Base-by-base conservation (phyloP, 2,329 filamentous ascomycete genomes). In the Penicillium sp. region DNA sequence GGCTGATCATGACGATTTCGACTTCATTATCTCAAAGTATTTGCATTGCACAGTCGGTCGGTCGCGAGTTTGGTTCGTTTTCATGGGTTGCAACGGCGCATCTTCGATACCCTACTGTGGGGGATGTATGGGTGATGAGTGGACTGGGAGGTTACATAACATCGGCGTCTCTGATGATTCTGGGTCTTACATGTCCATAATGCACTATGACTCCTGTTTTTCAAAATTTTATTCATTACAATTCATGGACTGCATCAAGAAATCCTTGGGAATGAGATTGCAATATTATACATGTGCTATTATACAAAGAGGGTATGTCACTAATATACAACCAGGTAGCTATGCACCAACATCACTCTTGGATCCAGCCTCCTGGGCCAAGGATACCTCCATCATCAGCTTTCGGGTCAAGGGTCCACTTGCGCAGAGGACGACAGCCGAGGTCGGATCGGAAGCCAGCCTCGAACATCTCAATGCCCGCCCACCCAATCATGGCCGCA, bases 401-500 rank as follows among this genome's bases (percentile, higher is more conserved):
- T 28, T 66, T 64, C 1, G 83, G 75, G 69, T 93, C 90, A 71
- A 95, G 81, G 2, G 85, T 79, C 91, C 91, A 96, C 69, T 86
- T 89, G 44, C 82, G 80, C 43, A 88, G 69, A 2, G 87, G 81
- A 44, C 81, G 70, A 54, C 87, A 81, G 25, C 77, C 79, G 53
- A 92, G 67, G 19, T 83, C 81, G 9, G 85, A 87, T 56, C 78
- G 75, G 80, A 84, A 92, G 0, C 93, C 92, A 1, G 83, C 84
- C 72, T 89, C 82, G 68, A 84, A 97, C 92, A 99, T 97, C 75
- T 97, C 92, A 62, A 92, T 82, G 0, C 88, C 94, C 1, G 92
- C 81, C 93, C 94, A 97, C 1, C 88, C 93, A 70, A 97, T 92
- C 94, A 99, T 99, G 45, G 91, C 90, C 12, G 94, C 94, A 73